Conservation (phyloP, 192 early-diverging fungal genomes). For the Coemansia reversa region DNA sequence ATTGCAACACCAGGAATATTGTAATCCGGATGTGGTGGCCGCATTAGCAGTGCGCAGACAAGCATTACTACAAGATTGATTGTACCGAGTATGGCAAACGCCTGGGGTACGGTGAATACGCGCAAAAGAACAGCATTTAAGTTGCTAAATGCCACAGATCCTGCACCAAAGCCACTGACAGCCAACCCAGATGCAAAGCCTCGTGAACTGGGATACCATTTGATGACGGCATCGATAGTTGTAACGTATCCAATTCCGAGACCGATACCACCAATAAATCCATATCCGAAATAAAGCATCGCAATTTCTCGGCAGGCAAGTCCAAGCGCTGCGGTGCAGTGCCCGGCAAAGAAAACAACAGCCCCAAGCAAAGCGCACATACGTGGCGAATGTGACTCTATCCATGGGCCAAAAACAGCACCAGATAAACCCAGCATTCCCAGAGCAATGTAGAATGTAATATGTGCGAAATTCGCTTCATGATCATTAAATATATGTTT, state of each 20-base stretch:
- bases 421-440: constrained; percentile 72
- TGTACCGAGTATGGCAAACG: constrained; percentile 64
- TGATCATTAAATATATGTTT: constrained; percentile 55
- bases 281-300: constrained; percentile 72
- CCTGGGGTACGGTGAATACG: constrained; percentile 58
- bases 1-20: constrained; percentile 60
- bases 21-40: constrained; percentile 60
- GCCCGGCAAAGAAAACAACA: constrained; percentile 65
- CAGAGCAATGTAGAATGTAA: constrained; percentile 76
- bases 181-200: constrained; percentile 75
- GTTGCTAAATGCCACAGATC: constrained; percentile 67
- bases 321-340: constrained; percentile 65
- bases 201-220: constrained; percentile 77
- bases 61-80: constrained; percentile 66
- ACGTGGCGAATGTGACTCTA: constrained; percentile 74
- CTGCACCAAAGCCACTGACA: constrained; percentile 76
- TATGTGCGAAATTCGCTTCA: constrained; percentile 54
- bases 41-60: constrained; percentile 60
- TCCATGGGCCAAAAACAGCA: constrained; percentile 75
- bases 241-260: constrained; percentile 74
- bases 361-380: constrained; percentile 64
- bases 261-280: constrained; percentile 68
- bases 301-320: constrained; percentile 58
- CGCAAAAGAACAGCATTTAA: constrained; percentile 58
- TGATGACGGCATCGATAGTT: constrained; percentile 71